Base-by-base conservation (phyloP, 2,329 filamentous ascomycete species). In the Sarocladiaceae sp. region DNA sequence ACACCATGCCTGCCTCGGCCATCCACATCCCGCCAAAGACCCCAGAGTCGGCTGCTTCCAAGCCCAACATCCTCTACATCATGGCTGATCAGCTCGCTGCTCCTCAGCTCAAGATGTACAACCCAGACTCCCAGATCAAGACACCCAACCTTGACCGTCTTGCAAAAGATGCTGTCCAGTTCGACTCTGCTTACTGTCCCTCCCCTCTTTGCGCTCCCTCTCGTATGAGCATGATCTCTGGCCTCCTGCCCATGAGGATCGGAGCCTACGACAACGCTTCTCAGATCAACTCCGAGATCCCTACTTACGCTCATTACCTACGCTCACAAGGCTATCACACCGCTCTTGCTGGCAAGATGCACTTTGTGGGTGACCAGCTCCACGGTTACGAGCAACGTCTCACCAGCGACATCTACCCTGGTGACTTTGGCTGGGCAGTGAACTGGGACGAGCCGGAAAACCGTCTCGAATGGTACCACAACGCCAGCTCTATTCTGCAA, bases 51-150 rank as follows among this genome's bases (percentile, higher is more conserved):
- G 52, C 55, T 31, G 51, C 55, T 20, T 57, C 62, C 45, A 58
- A 58, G 51, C 66, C 67, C 49, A 70, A 70, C 52, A 69, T 70
- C 33, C 57, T 70, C 35, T 95, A 93, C 72, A 94, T 96, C 69
- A 95, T 96, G 89, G 90, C 90, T 45, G 90, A 96, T 67, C 90
- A 96, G 70, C 80, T 96, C 63, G 86, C 90, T 15, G 90, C 90
- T 21, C 90, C 90, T 15, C 77, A 90, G 54, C 79, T 96, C 54
- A 91, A 89, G 70, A 91, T 95, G 71, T 89, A 96, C 72, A 90
- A 96, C 64, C 77, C 82, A 35, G 73, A 84, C 43, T 95, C 89
- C 2, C 85, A 87, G 61, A 95, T 96, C 74, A 87, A 89, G 67
- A 96, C 90, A 1, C 90, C 90, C 39, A 83, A 96, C 67, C 78